These are phyloP conservation scores for Thoreauomyces humboldtii DNA, from an alignment of 192 early-diverging fungal species.

Conservation along the genomic window DNA sequence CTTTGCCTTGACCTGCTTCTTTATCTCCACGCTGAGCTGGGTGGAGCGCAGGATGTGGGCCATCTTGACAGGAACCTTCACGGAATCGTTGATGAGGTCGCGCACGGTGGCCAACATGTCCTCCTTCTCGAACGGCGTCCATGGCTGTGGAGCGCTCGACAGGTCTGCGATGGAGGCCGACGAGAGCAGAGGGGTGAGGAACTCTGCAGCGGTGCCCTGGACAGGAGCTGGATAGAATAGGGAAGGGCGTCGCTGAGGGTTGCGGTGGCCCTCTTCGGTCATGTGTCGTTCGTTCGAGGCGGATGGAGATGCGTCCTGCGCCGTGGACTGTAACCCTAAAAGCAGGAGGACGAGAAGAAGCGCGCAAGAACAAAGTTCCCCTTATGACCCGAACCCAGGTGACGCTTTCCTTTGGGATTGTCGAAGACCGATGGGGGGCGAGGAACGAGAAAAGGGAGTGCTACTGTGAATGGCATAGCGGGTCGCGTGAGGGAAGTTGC, in stretches of 20 bases:
- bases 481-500: too few species aligned
- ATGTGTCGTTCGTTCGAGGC: not conserved
- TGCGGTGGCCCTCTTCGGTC: not conserved
- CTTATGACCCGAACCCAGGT: too few species aligned
- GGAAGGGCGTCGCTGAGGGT: not conserved
- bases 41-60: conserved; percentile 12
- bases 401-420: too few species aligned
- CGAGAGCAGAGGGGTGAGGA: not conserved
- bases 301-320: not conserved
- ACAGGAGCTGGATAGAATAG: not conserved
- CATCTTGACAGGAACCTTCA: conserved; percentile 4
- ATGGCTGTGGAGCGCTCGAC: not conserved
- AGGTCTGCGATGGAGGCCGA: not conserved
- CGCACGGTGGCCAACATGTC: not conserved
- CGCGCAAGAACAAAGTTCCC: too few species aligned
- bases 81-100: not conserved
- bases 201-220: not conserved
- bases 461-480: too few species aligned
- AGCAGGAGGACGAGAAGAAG: too few species aligned
- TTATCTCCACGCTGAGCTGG: not conserved
- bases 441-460: too few species aligned
- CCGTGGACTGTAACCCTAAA: not conserved
- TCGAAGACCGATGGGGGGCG: too few species aligned
- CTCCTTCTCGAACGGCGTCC: not conserved
- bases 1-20: not conserved